Percentiles rank a stretch among this genome's conserved stretches.
Evolutionary conservation across 345 rosid species (phyloP).

Genomic region (Eucalyptus tenuipes): DNA sequence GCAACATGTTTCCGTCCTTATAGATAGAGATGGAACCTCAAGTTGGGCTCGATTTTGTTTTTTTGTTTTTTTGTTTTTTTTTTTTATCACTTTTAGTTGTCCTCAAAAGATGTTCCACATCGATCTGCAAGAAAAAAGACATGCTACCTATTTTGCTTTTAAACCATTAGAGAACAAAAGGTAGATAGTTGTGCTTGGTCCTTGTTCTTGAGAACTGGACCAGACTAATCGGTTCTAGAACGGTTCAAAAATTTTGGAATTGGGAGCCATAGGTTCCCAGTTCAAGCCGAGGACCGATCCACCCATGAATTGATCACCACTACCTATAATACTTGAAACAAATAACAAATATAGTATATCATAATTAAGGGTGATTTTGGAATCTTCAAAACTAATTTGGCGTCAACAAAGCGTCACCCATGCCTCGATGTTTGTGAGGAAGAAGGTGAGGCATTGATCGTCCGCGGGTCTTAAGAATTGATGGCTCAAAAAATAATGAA

Average conservation of each 20-base stretch:
- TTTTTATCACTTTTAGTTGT: not conserved
- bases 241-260: not conserved
- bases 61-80: too few relatives aligned
- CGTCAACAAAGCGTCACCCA: not conserved
- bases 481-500: not conserved
- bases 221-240: rapidly evolving
- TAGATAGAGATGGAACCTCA: not conserved
- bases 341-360: not conserved
- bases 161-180: not conserved
- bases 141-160: not conserved
- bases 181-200: not conserved
- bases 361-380: not conserved
- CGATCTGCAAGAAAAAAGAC: not conserved
- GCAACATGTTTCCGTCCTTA: not conserved
- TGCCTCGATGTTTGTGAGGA: not conserved
- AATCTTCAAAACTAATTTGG: not conserved
- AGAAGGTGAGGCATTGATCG: not conserved
- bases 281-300: not conserved
- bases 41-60: not conserved
- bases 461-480: not conserved
- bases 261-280: not conserved
- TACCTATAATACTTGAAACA: too few relatives aligned
- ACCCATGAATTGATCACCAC: not conserved
- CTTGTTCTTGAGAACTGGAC: not conserved
- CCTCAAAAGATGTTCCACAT: not conserved